These are phyloP conservation scores for Ascochyta viciae-villosae DNA, from an alignment of 2,329 filamentous ascomycete species.

Conservation along the genomic window DNA sequence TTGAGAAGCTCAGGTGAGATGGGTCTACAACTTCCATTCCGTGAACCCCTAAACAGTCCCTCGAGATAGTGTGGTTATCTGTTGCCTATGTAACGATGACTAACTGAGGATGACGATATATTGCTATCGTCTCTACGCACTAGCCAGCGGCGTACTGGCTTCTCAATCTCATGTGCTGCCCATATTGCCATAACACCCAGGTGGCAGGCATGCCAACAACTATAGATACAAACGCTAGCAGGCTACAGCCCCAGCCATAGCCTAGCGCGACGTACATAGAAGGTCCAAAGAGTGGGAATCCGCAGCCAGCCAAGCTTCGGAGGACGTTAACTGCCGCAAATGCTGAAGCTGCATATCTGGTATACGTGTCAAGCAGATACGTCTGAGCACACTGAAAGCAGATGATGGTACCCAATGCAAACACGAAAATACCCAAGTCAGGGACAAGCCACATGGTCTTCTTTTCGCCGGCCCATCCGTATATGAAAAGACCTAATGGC, in stretches of 20 bases:
- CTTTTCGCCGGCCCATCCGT: conserved; percentile 59
- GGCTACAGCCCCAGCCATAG: conserved; percentile 44
- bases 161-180: conserved; percentile 53
- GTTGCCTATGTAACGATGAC: no score
- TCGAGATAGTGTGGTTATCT: no score
- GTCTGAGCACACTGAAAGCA: conserved; percentile 48
- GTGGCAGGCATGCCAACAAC: conserved; percentile 50
- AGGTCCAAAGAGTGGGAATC: conserved; percentile 47
- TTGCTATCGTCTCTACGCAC: background rate
- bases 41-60: no score
- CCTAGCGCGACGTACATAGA: conserved; percentile 42
- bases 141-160: background rate
- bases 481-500: no score
- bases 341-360: conserved; percentile 49
- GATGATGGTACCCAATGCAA: conserved; percentile 54
- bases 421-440: conserved; percentile 58
- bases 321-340: conserved; percentile 50
- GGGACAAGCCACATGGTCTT: conserved; percentile 60
- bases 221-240: conserved; percentile 34
- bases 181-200: conserved; percentile 56
- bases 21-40: no score
- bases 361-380: conserved; percentile 53
- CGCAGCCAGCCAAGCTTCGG: conserved; percentile 48
- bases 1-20: no score
- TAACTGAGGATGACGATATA: no score